Conservation (phyloP, 148 eudicot genomes). For the Rhododendron kiyosumense region DNA sequence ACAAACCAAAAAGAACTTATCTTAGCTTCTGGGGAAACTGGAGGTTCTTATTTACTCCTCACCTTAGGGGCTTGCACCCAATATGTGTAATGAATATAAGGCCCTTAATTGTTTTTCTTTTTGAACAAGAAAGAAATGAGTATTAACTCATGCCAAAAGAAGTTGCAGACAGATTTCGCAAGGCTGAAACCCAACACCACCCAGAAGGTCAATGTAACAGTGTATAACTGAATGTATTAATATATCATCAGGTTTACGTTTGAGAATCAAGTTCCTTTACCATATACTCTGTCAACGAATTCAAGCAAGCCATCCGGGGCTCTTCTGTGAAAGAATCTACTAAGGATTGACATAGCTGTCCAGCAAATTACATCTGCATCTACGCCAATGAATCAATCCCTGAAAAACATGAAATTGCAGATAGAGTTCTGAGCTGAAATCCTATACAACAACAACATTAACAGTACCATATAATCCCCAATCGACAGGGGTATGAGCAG, state of each 20-base stretch:
- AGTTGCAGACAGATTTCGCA: neutral
- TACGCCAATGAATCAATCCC: neutral
- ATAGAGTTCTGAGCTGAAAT: neutral
- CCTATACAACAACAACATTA: neutral
- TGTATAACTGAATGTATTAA: neutral
- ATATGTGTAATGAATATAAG: neutral
- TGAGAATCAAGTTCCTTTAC: slow-evolving; percentile 31
- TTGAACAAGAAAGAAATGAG: neutral
- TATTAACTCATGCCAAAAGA: neutral
- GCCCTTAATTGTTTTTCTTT: neutral
- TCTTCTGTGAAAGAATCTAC: slow-evolving; percentile 92
- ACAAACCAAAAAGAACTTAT: neutral
- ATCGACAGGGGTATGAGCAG: neutral
- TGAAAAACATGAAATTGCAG: slow-evolving; percentile 10
- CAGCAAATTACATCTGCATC: slow-evolving; percentile 12
- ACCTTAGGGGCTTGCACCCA: neutral
- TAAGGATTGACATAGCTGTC: slow-evolving; percentile 66
- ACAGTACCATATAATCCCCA: neutral
- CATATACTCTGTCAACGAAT: slow-evolving; percentile 89
- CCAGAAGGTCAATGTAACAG: neutral
- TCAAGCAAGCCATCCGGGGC: slow-evolving; percentile 98
- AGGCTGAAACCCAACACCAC: neutral
- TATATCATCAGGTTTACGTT: neutral
- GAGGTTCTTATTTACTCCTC: neutral
- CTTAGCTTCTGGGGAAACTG: neutral